Conservation (phyloP, 1,284 basidiomycete genomes). For the Singerocomus inundabilis region DNA sequence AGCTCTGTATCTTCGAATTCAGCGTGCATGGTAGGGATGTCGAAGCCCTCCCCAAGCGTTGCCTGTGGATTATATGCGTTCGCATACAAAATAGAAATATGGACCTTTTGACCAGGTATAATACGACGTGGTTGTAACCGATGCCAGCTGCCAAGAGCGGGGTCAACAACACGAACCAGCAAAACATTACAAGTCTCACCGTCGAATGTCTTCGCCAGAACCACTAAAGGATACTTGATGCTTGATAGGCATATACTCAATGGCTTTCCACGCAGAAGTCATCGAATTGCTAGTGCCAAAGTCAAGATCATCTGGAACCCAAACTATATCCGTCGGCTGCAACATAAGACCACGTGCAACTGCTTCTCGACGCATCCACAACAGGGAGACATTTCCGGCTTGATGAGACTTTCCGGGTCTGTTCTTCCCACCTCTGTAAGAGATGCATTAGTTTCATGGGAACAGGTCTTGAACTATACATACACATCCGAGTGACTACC, state of each 20-base stretch:
- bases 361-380: slow-evolving; percentile 34
- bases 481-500: slow-evolving; percentile 37
- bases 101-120: slow-evolving; percentile 32
- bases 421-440: slow-evolving; percentile 23
- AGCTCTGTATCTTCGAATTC: slow-evolving; percentile 5
- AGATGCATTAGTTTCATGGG: background rate
- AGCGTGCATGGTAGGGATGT: slow-evolving; percentile 18
- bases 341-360: slow-evolving; percentile 19
- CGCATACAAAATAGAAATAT: slow-evolving; percentile 30
- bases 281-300: slow-evolving; percentile 22
- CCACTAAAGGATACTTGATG: slow-evolving; percentile 26
- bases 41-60: slow-evolving; percentile 27
- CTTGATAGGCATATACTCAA: slow-evolving; percentile 31
- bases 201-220: slow-evolving; percentile 7
- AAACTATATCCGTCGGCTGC: slow-evolving; percentile 22
- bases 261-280: slow-evolving; percentile 14
- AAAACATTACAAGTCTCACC: slow-evolving; percentile 11
- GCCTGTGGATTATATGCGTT: slow-evolving; percentile 27
- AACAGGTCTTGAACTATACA: background rate
- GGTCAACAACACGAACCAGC: background rate
- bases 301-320: slow-evolving; percentile 29
- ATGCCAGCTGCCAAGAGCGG: slow-evolving; percentile 17
- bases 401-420: slow-evolving; percentile 16
- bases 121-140: slow-evolving; percentile 23
- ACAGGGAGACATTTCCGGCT: slow-evolving; percentile 23